Evolutionary conservation across 345 rosid genomes (phyloP).

Genomic region (Chamaenerion angustifolium): DNA sequence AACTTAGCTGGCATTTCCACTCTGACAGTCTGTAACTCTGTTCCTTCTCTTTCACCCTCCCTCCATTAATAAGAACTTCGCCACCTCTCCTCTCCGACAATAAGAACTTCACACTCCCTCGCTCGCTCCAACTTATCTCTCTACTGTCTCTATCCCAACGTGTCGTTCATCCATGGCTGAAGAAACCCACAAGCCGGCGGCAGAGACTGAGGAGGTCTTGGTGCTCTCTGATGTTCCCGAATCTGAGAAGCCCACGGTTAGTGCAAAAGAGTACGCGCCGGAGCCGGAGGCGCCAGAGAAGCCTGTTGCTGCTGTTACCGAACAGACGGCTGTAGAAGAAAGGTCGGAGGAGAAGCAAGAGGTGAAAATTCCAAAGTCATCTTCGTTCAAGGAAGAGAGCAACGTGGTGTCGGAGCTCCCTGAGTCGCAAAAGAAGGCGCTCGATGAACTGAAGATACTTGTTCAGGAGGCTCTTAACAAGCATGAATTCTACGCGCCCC

Average conservation of each 20-base stretch:
- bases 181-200: slow-evolving; percentile 7
- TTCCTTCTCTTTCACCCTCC: background rate
- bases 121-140: background rate
- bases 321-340: slow-evolving; percentile 2
- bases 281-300: slow-evolving; percentile 9
- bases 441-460: slow-evolving; percentile 14
- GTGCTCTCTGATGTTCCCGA: slow-evolving; percentile 7
- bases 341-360: slow-evolving; percentile 7
- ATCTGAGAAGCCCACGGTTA: slow-evolving; percentile 1
- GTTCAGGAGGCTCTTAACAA: slow-evolving; percentile 13
- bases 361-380: slow-evolving; percentile 6
- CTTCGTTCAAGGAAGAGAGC: slow-evolving; percentile 13
- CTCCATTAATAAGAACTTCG: background rate
- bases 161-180: slow-evolving; percentile 9
- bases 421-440: slow-evolving; percentile 15
- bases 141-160: too few relatives aligned
- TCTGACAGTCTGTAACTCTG: slow-evolving; percentile 6
- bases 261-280: slow-evolving; percentile 5
- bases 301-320: background rate
- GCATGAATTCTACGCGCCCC: slow-evolving; percentile 12
- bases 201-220: slow-evolving; percentile 11
- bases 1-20: slow-evolving; percentile 2
- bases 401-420: slow-evolving; percentile 17
- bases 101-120: background rate
- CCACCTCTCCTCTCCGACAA: background rate